Base-by-base conservation (phyloP, 2,329 filamentous ascomycete genomes). In the Diaporthe aspalathi region DNA sequence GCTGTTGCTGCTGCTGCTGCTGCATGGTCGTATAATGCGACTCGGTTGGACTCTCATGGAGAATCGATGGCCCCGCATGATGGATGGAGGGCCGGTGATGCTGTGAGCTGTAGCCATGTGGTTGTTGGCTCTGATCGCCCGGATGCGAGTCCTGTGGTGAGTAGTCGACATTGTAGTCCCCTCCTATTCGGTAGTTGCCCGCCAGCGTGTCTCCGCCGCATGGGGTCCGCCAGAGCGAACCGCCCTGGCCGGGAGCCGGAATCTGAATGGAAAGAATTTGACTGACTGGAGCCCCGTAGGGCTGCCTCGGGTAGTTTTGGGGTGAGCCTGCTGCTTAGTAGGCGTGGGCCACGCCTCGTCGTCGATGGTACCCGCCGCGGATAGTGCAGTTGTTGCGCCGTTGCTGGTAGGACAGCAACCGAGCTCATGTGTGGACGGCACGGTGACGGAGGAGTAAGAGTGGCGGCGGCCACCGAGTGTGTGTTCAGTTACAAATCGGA, bases 161-260 rank as follows among this genome's bases (percentile, higher is more conserved):
- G 85, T 92, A 93, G 81, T 92, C 89, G 87, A 93, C 90, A 88
- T 91, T 89, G 87, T 92, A 92, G 85, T 91, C 89, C 81, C 84
- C 81, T 79, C 87, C 88, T 84, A 89, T 86, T 87, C 90, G 89
- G 86, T 93, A 93, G 83, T 91, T 90, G 87, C 89, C 87, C 87
- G 90, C 90, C 89, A 92, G 89, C 85, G 89, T 92, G 88, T 84
- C 89, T 86, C 86, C 88, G 83, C 88, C 88, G 83, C 90, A 92
- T 92, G 88, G 89, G 89, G 89, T 87, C 89, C 89, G 90, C 91
- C 90, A 92, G 91, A 92, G 90, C 90, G 87, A 88, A 84, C 85
- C 90, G 90, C 91, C 89, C 90, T 90, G 89, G 89, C 90, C 90
- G 90, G 88, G 86, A 87, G 87, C 89, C 85, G 88, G 86, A 83